phyloP scores from a whole-genome alignment of 2,329 filamentous ascomycete genomes.

The Zymoseptoria tritici region DNA sequence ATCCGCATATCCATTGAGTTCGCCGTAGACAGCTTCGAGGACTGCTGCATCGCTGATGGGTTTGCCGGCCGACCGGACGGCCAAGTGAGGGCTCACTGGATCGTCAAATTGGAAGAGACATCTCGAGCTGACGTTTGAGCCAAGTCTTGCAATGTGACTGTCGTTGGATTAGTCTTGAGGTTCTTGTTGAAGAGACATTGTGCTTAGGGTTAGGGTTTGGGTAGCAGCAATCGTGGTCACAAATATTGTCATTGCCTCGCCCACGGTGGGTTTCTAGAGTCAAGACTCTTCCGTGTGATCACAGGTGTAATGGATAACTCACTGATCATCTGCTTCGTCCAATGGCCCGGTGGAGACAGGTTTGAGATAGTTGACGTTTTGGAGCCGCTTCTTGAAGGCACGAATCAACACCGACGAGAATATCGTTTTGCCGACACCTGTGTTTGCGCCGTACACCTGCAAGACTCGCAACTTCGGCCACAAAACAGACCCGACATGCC shows the following conservation, averaged over 20 bases:
- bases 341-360: conserved; percentile 70
- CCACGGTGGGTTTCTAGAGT: background rate
- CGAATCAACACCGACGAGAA: conserved; percentile 66
- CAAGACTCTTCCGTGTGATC: background rate
- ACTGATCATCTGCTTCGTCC: conserved; percentile 65
- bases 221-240: conserved; percentile 3
- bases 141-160: conserved; percentile 58
- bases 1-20: conserved; percentile 35
- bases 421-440: conserved; percentile 77
- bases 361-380: conserved; percentile 61
- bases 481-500: conserved; percentile 52
- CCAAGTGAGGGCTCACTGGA: conserved; percentile 71
- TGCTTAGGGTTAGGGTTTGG: conserved; percentile 11
- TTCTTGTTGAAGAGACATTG: background rate
- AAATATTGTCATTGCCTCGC: background rate
- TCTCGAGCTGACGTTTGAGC: conserved; percentile 49
- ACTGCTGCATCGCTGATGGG: conserved; percentile 27
- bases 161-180: background rate
- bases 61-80: conserved; percentile 41
- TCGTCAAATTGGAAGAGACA: conserved; percentile 65
- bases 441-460: conserved; percentile 78
- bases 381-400: conserved; percentile 46
- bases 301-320: conserved; percentile 15
- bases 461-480: conserved; percentile 62
- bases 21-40: conserved; percentile 36